phyloP scores from a whole-genome alignment of 495 filamentous ascomycete genomes.

The Articulospora tetracladia region DNA sequence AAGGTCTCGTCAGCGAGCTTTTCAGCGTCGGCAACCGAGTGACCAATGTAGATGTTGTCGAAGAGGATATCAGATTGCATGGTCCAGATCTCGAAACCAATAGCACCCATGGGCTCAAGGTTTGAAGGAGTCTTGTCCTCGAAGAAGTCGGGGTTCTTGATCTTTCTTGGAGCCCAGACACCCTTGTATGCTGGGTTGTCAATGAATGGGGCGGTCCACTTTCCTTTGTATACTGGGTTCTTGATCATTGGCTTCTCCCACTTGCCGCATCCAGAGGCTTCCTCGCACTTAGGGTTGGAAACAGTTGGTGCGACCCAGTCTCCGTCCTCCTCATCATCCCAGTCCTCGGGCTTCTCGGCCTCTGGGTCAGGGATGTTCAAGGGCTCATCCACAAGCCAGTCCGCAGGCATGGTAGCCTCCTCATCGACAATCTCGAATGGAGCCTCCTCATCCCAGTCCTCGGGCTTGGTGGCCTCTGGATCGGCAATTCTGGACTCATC shows the following conservation, averaged over 20 bases:
- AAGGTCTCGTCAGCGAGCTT: slow-evolving; percentile 90
- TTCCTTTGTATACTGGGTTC: slow-evolving; percentile 98
- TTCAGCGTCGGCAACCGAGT: slow-evolving; percentile 91
- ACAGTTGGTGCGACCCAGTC: slow-evolving; percentile 90
- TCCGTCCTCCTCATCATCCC: slow-evolving; percentile 99
- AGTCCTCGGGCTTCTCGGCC: slow-evolving; percentile 98
- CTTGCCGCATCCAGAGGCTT: slow-evolving; percentile 88
- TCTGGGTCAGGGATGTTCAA: slow-evolving; percentile 86
- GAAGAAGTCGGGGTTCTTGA: slow-evolving; percentile 92
- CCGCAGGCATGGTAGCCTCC: slow-evolving; percentile 85
- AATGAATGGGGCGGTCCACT: slow-evolving; percentile 90
- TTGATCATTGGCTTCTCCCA: slow-evolving; percentile 91
- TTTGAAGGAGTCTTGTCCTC: slow-evolving; percentile 97
- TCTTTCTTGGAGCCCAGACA: slow-evolving; percentile 81
- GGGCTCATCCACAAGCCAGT: slow-evolving; percentile 95
- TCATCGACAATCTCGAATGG: slow-evolving; percentile 94
- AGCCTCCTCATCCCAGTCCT: slow-evolving; percentile 99
- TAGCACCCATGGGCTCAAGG: slow-evolving; percentile 91
- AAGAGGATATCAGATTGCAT: slow-evolving; percentile 99
- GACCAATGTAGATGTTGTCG: slow-evolving; percentile 99
- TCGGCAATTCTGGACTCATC: slow-evolving; percentile 88
- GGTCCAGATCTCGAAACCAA: slow-evolving; percentile 91
- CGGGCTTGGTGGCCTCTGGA: slow-evolving; percentile 91
- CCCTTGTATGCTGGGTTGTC: slow-evolving; percentile 99
- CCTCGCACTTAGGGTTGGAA: slow-evolving; percentile 87